Evolutionary conservation across 1,139 yeast genomes (phyloP).

Genomic region (Candida albicans): DNA sequence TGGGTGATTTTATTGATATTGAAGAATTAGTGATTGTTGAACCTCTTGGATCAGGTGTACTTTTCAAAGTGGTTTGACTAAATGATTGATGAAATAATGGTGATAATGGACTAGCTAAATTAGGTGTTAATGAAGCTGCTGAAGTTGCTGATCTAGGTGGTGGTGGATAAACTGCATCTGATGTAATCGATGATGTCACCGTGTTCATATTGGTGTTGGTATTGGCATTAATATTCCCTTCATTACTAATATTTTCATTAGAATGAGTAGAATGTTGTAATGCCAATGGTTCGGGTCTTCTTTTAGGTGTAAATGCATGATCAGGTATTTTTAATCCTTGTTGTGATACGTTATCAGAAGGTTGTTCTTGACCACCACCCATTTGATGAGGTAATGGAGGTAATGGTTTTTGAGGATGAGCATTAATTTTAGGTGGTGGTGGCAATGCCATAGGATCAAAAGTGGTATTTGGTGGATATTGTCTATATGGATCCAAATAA

Average conservation of each 20-base stretch:
- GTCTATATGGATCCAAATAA: conserved; percentile 3
- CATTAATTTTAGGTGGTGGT: conserved; percentile 10
- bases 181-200: conserved; percentile 3
- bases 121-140: conserved; percentile 29
- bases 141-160: conserved; percentile 18
- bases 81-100: conserved; percentile 45
- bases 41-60: conserved; percentile 9
- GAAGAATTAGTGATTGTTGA: conserved; percentile 9
- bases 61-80: conserved; percentile 20
- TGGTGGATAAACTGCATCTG: conserved; percentile 9
- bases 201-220: conserved; percentile 3
- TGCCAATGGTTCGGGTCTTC: conserved; percentile 45
- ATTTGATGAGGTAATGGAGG: conserved; percentile 15
- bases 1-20: conserved; percentile 11
- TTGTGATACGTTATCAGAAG: conserved; percentile 6
- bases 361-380: conserved; percentile 8
- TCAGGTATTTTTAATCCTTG: conserved; percentile 25
- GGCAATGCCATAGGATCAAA: conserved; percentile 3
- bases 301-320: conserved; percentile 38
- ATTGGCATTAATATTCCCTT: conserved; percentile 10
- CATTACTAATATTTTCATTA: conserved; percentile 20
- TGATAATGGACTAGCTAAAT: conserved; percentile 40
- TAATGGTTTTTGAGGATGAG: conserved; percentile 12
- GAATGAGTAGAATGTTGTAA: conserved; percentile 36
- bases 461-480: background rate